Evolutionary conservation across 1,284 basidiomycete genomes (phyloP).

Genomic region (Fistulina hepatica): DNA sequence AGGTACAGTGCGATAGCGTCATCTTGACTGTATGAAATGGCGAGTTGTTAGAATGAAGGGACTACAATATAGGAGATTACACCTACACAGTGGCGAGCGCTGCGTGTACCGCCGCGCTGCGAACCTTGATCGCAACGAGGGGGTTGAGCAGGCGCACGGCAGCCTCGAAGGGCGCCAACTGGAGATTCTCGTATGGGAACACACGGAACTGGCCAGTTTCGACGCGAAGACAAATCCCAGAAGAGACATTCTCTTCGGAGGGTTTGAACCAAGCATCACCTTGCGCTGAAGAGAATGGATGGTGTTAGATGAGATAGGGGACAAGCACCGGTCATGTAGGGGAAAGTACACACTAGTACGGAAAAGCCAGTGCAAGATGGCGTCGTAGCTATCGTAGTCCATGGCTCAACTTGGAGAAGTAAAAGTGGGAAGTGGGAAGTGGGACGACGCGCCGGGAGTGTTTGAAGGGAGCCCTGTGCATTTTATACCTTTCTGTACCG

Average conservation of each 20-base stretch:
- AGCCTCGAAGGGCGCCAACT: conserved; percentile 58
- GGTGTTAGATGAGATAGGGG: not conserved
- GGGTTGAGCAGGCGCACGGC: conserved; percentile 65
- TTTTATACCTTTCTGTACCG: too few species aligned
- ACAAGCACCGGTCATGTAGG: not conserved
- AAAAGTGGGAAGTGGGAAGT: conserved; percentile 13
- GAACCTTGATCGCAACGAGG: conserved; percentile 70
- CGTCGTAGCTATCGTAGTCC: conserved; percentile 68
- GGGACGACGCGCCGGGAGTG: conserved; percentile 5
- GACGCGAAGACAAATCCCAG: conserved; percentile 60
- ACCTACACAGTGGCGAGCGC: conserved; percentile 60
- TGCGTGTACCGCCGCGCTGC: conserved; percentile 72
- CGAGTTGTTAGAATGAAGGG: conserved; percentile 3
- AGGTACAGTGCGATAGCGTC: conserved; percentile 44
- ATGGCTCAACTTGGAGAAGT: conserved; percentile 28
- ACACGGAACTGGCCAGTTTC: conserved; percentile 50
- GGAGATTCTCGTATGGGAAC: conserved; percentile 57
- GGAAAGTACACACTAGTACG: conserved; percentile 25
- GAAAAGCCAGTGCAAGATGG: conserved; percentile 57
- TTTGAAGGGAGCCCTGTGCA: too few species aligned
- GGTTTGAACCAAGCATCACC: conserved; percentile 70
- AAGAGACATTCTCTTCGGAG: conserved; percentile 57
- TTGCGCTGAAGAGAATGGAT: conserved; percentile 35
- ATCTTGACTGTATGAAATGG: conserved; percentile 31
- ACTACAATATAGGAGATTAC: not conserved